Evolutionary conservation across 768 basidiomycete genomes (phyloP), one percentile per base, ranked within the genome.

Genomic region (Suillus ampliporus): DNA sequence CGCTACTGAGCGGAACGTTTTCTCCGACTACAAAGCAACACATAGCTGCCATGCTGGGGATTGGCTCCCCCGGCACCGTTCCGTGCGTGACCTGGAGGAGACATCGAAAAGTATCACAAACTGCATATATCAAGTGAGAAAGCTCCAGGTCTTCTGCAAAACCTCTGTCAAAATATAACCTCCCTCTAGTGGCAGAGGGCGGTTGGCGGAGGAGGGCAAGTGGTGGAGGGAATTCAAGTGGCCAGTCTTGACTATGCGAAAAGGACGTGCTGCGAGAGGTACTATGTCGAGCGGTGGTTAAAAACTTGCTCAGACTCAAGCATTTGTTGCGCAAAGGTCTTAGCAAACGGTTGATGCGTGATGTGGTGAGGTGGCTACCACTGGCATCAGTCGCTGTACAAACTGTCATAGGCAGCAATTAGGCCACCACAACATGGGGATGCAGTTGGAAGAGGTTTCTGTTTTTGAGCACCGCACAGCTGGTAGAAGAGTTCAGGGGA

Each of bases 91-190:
- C 81, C 40, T 81, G 67, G 4, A 83, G 74, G 48, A 88, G 69
- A 60, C 86, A 84, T 54, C 76, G 78, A 72, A 86, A 89, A 57
- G 82, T 81, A 64, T 84, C 84, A 19, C 84, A 77, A 17, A 89
- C 78, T 15, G 83, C 83, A 68, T 85, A 79, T 10, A 87, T 79
- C 35, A 75, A 79, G 41, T 78, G 77, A 10, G 85, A 80, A 35
- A 86, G 74, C 58, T 84, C 80, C 41, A 80, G 67, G 23, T 73
- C 77, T 37, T 77, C 77, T 53, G 71, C 61, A 41, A 69, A 73
- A 23, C 72, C 67, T 48, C 73, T 74, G 57, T 79, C 75, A 5
- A 80, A 69, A 53, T 74, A 72, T 17, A 78, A 67, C 44, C 75
- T 77, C 57, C 69, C 48, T 23, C 52, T 35, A 17, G 71, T 77